A percentile compares a stretch with the other conserved stretches of the same genome.
These are phyloP conservation scores for Paragyromitra xinjiangensis DNA, from an alignment of 495 filamentous ascomycete genomes.

Conservation along the genomic window DNA sequence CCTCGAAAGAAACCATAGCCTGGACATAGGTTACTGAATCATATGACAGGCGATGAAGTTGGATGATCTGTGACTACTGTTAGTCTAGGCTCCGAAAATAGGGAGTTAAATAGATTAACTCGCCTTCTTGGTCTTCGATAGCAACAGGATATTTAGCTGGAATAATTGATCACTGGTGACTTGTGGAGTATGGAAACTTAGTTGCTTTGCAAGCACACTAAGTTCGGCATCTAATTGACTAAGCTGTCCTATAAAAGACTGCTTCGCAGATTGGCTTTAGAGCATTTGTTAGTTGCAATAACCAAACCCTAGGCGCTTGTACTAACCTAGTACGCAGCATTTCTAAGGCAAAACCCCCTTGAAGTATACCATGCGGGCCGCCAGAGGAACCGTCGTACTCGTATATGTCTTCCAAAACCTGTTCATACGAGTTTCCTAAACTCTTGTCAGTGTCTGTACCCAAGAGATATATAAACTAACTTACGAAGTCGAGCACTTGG, in stretches of 20 bases:
- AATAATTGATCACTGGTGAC: constrained; percentile 53
- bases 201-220: constrained; percentile 51
- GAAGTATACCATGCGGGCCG: constrained; percentile 19
- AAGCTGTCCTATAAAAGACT: constrained; percentile 54
- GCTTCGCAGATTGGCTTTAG: constrained; percentile 35
- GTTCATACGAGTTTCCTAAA: constrained; percentile 49
- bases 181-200: constrained; percentile 49
- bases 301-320: neutral
- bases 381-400: constrained; percentile 1
- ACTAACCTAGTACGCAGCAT: constrained; percentile 48
- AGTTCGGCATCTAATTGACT: constrained; percentile 56
- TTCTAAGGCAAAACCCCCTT: constrained; percentile 41
- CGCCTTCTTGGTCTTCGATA: constrained; percentile 43
- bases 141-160: constrained; percentile 40
- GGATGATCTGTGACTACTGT: constrained; percentile 39
- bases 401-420: constrained; percentile 53
- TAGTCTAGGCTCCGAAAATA: neutral
- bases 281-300: constrained; percentile 26
- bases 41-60: constrained; percentile 38
- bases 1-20: constrained; percentile 24
- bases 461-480: neutral
- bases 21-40: neutral
- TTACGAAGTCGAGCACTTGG: constrained; percentile 24
- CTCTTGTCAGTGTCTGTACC: neutral
- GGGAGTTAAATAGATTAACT: neutral